Evolutionary conservation across 176 grass and related monocot genomes (phyloP).

Genomic region (Oryza brachyantha): DNA sequence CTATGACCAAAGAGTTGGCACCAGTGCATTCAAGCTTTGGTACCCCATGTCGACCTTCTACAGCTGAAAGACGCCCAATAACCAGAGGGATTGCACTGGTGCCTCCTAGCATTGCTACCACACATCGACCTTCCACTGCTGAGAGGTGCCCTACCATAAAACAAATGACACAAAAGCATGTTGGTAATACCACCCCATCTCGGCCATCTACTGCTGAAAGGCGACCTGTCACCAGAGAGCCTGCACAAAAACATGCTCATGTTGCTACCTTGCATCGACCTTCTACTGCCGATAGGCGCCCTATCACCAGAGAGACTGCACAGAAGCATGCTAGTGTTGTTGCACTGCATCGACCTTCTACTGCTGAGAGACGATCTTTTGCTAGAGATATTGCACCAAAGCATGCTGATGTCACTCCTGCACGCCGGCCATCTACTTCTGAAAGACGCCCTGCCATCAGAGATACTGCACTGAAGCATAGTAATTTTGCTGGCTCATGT

Average conservation of each 20-base stretch:
- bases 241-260: slow-evolving; percentile 33
- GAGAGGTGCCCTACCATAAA: slow-evolving; percentile 4
- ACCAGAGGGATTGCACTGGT: slow-evolving; percentile 27
- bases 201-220: slow-evolving; percentile 22
- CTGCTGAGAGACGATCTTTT: slow-evolving; percentile 14
- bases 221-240: slow-evolving; percentile 23
- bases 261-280: slow-evolving; percentile 27
- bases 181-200: slow-evolving; percentile 6
- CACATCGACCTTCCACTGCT: slow-evolving; percentile 32
- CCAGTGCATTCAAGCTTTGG: slow-evolving; percentile 4
- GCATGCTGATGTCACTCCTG: slow-evolving; percentile 10
- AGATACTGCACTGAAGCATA: slow-evolving; percentile 29
- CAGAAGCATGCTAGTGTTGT: not conserved
- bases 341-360: not conserved
- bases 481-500: not conserved
- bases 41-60: slow-evolving; percentile 26
- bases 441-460: slow-evolving; percentile 38
- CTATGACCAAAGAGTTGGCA: slow-evolving; percentile 33
- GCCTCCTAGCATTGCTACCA: slow-evolving; percentile 16
- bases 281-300: slow-evolving; percentile 43
- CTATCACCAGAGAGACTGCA: not conserved
- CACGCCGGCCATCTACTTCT: slow-evolving; percentile 35
- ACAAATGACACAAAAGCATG: slow-evolving; percentile 13
- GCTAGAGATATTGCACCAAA: slow-evolving; percentile 10
- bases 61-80: slow-evolving; percentile 25